Evolutionary conservation across 2,329 filamentous ascomycete species (phyloP), one percentile per base, ranked within the genome.

Genomic region (Escovopsis sp.): DNA sequence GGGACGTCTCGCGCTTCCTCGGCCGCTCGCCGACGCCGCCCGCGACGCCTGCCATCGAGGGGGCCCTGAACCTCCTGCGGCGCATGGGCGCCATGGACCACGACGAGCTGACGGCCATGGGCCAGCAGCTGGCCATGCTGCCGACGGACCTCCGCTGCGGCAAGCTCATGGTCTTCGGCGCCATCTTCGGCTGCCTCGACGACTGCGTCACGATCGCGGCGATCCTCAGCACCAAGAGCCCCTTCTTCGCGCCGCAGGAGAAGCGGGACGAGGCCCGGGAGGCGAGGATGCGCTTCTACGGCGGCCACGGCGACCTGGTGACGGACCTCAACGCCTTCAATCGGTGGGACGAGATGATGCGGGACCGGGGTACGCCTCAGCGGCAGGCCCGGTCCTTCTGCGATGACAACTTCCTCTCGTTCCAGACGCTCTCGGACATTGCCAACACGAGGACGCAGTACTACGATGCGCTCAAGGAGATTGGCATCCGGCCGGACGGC

Each of bases 111-210:
- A 96, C 91, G 0, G 87, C 88, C 3, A 77, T 98, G 37, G 91
- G 91, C 33, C 79, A 83, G 41, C 91, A 96, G 63, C 70, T 98
- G n/a, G 83, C 88, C 14, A 85, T 93, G 76, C 87, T 98, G 39
- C 91, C 91, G 2, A 85, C 89, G 1, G 91, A 98, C 55, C 70
- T 98, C 38, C 79, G 89, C 25, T 93, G 87, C 57, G 86, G 84
- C 37, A 98, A 98, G 61, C 71, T 98, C 30, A 86, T 98, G 72
- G 84, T 98, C 4, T 94, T 93, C 55, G 91, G 91, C 6, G 82
- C 86, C 13, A 87, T 93, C 44, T 96, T 98, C 54, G 84, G 84
- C 30, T 96, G 89, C 54, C 71, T 96, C 7, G 86, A 94, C 53
- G 79, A 89, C 40, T 87, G 82, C 50, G 72, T 96, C 42, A 87